Evolutionary conservation across 768 basidiomycete species (phyloP), one percentile per base, ranked within the genome.

Genomic region (Trichaptum fuscoviolaceum): DNA sequence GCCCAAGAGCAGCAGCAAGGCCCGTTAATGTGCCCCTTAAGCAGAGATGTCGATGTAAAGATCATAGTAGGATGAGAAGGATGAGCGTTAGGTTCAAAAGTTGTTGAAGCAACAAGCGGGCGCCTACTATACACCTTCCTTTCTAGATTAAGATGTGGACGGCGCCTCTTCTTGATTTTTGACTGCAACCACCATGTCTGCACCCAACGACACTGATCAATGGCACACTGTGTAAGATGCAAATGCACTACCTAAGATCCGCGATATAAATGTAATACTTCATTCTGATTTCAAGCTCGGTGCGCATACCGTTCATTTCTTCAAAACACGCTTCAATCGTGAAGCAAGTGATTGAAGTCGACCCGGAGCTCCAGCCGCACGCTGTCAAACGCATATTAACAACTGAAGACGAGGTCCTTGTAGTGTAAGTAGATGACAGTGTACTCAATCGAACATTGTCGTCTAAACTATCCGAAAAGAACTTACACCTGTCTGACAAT

Each of bases 311-410:
- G 9, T 94, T 96, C 69, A 82, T 84, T 24, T 88, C 85, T 24
- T 74, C 80, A 25, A 81, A 87, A 68, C 93, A 97, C 72, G 95
- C 95, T 9, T 72, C 76, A 62, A 92, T 95, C 70, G 94, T 91
- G 26, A 90, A 88, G 73, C 87, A 88, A 75, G 89, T 86, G 68
- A 91, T 97, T 73, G 88, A 91, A 68, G 95, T 97, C 35, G 95
- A 97, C 76, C 78, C 82, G 23, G 95, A 96, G 76, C 81, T 95
- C 57, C 92, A 96, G 71, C 86, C 87, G 3, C 84, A 90, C 59
- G 88, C 89, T 10, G 94, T 96, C 25, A 87, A 87, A 73, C 83
- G 93, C 67, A 82, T 79, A n/a, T 75, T 96, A 58, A 77, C 76
- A 0, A 85, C 93, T 0, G 85, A 93, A 59, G 88, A 82, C 42